Evolutionary conservation across 2,329 filamentous ascomycete species (phyloP).

Genomic region (Fusarium irregulare): DNA sequence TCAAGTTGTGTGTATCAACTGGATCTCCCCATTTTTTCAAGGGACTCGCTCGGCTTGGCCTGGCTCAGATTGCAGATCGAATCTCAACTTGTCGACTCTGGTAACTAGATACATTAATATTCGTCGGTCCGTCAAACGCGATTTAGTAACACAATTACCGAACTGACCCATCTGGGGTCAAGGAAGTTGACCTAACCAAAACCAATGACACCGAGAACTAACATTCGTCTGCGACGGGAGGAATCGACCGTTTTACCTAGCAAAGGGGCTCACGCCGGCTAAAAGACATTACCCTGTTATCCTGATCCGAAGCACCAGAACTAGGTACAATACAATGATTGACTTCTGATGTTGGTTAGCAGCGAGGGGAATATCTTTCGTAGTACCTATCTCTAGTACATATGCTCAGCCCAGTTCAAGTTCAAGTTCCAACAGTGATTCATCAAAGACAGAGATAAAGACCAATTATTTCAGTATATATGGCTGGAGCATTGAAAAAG

Average conservation of each 20-base stretch:
- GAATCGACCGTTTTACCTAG: constrained; percentile 10
- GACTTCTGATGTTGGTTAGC: not conserved
- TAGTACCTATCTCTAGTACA: not conserved
- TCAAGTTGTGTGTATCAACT: constrained; percentile 31
- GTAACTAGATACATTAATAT: not conserved
- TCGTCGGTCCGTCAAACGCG: constrained; percentile 8
- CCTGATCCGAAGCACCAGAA: constrained; percentile 6
- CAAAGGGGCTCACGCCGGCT: constrained; percentile 32
- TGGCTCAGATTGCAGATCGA: constrained; percentile 18
- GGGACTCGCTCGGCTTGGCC: constrained; percentile 8
- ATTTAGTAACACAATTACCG: not conserved
- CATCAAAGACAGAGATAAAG: not conserved
- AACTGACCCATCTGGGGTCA: constrained; percentile 1
- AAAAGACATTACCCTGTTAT: constrained; percentile 33
- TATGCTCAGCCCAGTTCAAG: not conserved
- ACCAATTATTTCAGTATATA: not conserved
- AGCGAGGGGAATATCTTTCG: not conserved
- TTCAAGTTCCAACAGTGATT: constrained; percentile 1
- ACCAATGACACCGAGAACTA: constrained; percentile 12
- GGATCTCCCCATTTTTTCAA: constrained; percentile 24
- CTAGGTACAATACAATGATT: not conserved
- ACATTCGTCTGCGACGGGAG: not conserved
- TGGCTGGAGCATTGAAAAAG: not conserved
- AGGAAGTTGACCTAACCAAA: constrained; percentile 1
- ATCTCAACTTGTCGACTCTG: not conserved